phyloP scores from a whole-genome alignment of 2,329 filamentous ascomycete species.

The Plectosphaerella sp. region DNA sequence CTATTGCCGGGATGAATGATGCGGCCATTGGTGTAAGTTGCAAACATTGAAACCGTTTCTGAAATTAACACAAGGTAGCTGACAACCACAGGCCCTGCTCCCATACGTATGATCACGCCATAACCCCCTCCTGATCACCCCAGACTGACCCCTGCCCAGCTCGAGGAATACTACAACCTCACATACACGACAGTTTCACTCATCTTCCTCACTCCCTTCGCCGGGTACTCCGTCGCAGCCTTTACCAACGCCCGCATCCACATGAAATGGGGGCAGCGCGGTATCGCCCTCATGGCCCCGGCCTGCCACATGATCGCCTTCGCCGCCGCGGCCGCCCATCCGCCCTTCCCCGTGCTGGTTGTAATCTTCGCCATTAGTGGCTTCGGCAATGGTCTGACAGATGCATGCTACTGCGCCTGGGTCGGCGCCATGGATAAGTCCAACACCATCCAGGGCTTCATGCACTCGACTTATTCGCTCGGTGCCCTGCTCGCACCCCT shows the following conservation, averaged over 20 bases:
- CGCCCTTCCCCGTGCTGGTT: constrained; percentile 60
- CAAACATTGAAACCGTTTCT: constrained; percentile 9
- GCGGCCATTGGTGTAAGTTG: constrained; percentile 50
- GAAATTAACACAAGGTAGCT: background rate
- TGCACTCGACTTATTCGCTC: constrained; percentile 62
- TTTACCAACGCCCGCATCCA: constrained; percentile 59
- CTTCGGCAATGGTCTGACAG: constrained; percentile 62
- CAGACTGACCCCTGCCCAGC: constrained; percentile 24
- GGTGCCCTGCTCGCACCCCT: constrained; percentile 61
- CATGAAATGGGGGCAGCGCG: constrained; percentile 57
- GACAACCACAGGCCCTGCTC: constrained; percentile 26
- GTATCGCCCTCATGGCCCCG: constrained; percentile 59
- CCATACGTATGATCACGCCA: constrained; percentile 24
- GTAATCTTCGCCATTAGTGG: constrained; percentile 59
- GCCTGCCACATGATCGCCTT: constrained; percentile 59
- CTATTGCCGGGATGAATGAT: constrained; percentile 60
- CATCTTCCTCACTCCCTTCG: constrained; percentile 59
- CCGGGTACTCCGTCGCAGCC: constrained; percentile 58
- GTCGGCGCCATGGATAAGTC: constrained; percentile 62
- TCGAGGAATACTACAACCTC: constrained; percentile 57
- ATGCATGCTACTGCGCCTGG: constrained; percentile 45
- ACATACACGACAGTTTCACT: constrained; percentile 58
- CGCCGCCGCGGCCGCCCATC: constrained; percentile 54
- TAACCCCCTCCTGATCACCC: background rate
- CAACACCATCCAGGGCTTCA: constrained; percentile 61